Base-by-base conservation (phyloP, 371 early-diverging fungal species). In the Mucor indicus region DNA sequence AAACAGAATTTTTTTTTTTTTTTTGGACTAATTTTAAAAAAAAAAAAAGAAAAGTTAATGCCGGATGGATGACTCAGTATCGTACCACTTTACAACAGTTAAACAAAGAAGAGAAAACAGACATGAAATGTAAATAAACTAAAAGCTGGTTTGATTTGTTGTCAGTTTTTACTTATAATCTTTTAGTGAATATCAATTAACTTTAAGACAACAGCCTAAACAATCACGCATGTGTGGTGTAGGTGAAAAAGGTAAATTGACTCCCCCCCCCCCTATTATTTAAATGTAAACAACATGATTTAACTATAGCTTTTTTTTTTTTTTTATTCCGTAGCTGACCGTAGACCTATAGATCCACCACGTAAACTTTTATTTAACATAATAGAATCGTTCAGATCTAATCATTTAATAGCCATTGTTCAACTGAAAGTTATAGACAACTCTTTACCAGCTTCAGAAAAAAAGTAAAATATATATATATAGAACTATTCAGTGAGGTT, bases 281-380 rank as follows among this genome's bases (percentile, higher is more conserved):
- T n/a, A n/a, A n/a, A n/a, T n/a, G n/a, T n/a, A n/a, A n/a, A n/a
- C n/a, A 24, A 35, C 11, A 15, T 19, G 8, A 1, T 10, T 19
- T 17, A 37, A 10, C 6, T 33, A 1, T 21, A 33, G n/a, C 9
- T 31, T 16, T 20, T 20, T 31, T 15, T 22, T 21, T 39, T 11
- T 20, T 19, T 23, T 11, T 11, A 12, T 15, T 42, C 17, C 54
- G 22, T 68, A 90, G 91, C 90, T 48, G 97, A 96, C 63, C 79
- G 97, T 53, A 72, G 95, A 39, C 95, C 97, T 13, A 85, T 96
- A 22, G 95, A 96, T 62, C 97, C 97, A 32, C 95, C 95, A 31
- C 95, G 73, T 73, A 67, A 59, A 45, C 39, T 15, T n/a, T 23
- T 23, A 32, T 12, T 24, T 24, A 24, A 19, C 12, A 12, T 8